Percentiles rank a stretch among this genome's conserved stretches.
These are phyloP conservation scores for Parmales sp. DNA, from an alignment of 108 stramenopile species.

Conservation along the genomic window DNA sequence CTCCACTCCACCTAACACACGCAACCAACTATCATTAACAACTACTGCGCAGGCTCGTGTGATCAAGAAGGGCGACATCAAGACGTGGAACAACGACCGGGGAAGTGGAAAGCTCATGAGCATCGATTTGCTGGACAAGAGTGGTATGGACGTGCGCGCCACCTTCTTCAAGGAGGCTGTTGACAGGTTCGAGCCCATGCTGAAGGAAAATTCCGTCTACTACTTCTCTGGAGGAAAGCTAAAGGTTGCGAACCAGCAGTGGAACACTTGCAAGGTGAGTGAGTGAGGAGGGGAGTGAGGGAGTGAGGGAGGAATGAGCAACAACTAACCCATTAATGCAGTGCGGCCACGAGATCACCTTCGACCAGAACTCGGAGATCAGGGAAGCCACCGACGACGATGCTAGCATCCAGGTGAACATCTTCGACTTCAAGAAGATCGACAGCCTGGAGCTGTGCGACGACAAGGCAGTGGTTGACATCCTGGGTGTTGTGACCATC, in stretches of 20 bases:
- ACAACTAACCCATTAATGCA: too few relatives aligned
- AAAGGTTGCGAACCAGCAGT: conserved; percentile 90
- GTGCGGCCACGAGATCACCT: conserved; percentile 80
- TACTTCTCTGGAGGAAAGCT: conserved; percentile 76
- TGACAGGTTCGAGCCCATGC: conserved; percentile 68
- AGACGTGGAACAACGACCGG: conserved; percentile 80
- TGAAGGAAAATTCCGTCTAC: conserved; percentile 83
- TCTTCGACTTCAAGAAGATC: conserved; percentile 63
- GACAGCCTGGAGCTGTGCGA: conserved; percentile 48
- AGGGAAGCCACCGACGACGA: conserved; percentile 49
- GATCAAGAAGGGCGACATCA: conserved; percentile 75
- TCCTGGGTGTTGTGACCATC: conserved; percentile 72
- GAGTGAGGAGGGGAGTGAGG: too few relatives aligned
- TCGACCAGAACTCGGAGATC: conserved; percentile 81
- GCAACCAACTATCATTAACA: too few relatives aligned
- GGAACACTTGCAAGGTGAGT: conserved; percentile 85
- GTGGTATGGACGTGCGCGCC: conserved; percentile 75
- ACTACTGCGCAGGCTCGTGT: too few relatives aligned
- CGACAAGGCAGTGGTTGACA: conserved; percentile 58
- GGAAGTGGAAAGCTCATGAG: conserved; percentile 81
- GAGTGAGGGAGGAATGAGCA: too few relatives aligned
- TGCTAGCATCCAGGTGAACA: conserved; percentile 50
- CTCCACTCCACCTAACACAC: too few relatives aligned
- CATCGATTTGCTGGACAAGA: conserved; percentile 73
- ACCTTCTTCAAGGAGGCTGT: conserved; percentile 95